Evolutionary conservation across 2,329 filamentous ascomycete genomes (phyloP), one percentile per base, ranked within the genome.

Genomic region (Ophiocordyceps camponoti-leonardi): DNA sequence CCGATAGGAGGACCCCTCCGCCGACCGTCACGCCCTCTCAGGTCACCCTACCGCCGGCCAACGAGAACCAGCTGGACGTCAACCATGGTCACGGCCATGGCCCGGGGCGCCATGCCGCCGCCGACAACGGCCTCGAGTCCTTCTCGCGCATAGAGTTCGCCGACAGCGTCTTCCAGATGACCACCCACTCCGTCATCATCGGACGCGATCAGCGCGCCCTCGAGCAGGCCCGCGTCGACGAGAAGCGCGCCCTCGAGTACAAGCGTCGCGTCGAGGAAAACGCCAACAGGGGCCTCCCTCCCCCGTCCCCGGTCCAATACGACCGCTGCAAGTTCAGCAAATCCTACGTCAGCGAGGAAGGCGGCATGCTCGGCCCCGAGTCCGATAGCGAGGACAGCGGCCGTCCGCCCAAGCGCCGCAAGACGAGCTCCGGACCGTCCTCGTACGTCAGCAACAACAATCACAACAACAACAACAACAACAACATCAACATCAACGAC

Each of bases 151-250:
- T 88, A 49, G 75, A 79, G 54, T 87, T 88, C 57, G 71, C 74
- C 52, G 83, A 88, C 65, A 81, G 82, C 56, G 73, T 79, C 46
- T 87, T 84, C 59, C 83, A 84, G 61, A 83, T 88, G 77, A 85
- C 79, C 44, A 86, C 81, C 1, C 81, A 80, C 53, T 71, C 75
- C 45, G 73, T 87, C 52, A 74, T 83, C 47, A 75, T 88, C 26
- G 83, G 82, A 46, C 79, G 83, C 49, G 83, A 87, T 59, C 70
- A 79, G 54, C 64, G 68, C 45, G 77, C 77, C 11, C 61, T 77
- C 51, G 63, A 69, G 46, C 68, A 74, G 52, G 75, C 75, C 20
- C 66, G 68, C 41, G 64, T 65, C 46, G 68, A 76, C 48, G 68
- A 73, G 55, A 69, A 63, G 49, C 64, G 68, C 31, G 61, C 64